Evolutionary conservation across 495 filamentous ascomycete genomes (phyloP).

Genomic region (Pyrenopolyporus hunteri): DNA sequence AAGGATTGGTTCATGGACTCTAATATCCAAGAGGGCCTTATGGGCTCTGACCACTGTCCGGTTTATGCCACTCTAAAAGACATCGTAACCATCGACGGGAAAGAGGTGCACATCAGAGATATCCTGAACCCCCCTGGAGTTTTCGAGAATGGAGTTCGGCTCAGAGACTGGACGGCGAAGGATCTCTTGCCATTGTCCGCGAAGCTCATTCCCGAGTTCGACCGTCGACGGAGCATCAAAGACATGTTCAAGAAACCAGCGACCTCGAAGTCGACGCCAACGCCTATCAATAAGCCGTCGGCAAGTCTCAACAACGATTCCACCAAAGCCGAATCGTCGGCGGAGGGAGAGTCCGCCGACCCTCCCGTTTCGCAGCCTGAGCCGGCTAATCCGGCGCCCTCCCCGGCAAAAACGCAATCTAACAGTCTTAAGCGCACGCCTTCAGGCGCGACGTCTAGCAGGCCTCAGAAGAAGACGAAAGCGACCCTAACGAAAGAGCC

Average conservation of each 20-base stretch:
- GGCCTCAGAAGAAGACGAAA: slow-evolving; percentile 52
- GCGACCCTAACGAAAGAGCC: slow-evolving; percentile 42
- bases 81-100: slow-evolving; percentile 56
- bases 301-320: slow-evolving; percentile 1
- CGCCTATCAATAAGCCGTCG: slow-evolving; percentile 24
- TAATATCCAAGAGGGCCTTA: slow-evolving; percentile 94
- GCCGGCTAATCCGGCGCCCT: slow-evolving; percentile 18
- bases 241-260: slow-evolving; percentile 81
- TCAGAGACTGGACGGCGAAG: slow-evolving; percentile 68
- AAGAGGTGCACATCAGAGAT: slow-evolving; percentile 65
- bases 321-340: not conserved
- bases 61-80: slow-evolving; percentile 83
- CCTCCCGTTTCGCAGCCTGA: slow-evolving; percentile 18
- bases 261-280: slow-evolving; percentile 16
- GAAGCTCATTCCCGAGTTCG: slow-evolving; percentile 85
- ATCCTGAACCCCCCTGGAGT: slow-evolving; percentile 80
- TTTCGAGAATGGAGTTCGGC: slow-evolving; percentile 72
- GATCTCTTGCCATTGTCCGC: slow-evolving; percentile 77
- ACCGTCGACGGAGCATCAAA: slow-evolving; percentile 81
- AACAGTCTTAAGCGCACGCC: slow-evolving; percentile 43
- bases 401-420: slow-evolving; percentile 32
- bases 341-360: not conserved
- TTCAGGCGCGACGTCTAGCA: slow-evolving; percentile 33
- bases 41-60: slow-evolving; percentile 97
- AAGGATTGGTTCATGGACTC: slow-evolving; percentile 81